Percentiles rank a stretch among this genome's conserved stretches.
Conservation (phyloP, 2,329 filamentous ascomycete genomes). For the Beauveria australis region DNA sequence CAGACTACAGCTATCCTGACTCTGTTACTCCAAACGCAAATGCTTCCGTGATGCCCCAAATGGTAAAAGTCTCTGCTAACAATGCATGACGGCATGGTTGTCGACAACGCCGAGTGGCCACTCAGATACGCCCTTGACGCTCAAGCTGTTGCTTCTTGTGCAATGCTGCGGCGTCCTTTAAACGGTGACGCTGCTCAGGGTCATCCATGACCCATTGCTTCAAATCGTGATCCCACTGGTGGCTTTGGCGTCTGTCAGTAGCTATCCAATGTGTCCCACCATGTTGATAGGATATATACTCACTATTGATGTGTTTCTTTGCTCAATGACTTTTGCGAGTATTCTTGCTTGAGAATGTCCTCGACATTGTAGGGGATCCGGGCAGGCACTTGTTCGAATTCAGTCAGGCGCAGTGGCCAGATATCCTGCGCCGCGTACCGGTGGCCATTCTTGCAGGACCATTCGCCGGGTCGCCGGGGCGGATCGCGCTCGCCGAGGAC, state of each 20-base stretch:
- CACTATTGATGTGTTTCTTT: slow-evolving; percentile 55
- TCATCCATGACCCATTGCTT: slow-evolving; percentile 51
- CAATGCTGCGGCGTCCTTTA: slow-evolving; percentile 12
- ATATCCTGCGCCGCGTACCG: slow-evolving; percentile 62
- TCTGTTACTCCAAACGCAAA: background rate
- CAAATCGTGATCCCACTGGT: slow-evolving; percentile 48
- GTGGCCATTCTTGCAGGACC: slow-evolving; percentile 76
- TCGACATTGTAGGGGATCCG: slow-evolving; percentile 63
- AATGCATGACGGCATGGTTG: background rate
- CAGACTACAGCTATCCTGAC: background rate
- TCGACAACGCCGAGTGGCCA: background rate
- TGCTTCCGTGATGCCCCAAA: background rate
- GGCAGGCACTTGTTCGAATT: slow-evolving; percentile 66
- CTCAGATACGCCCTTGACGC: background rate
- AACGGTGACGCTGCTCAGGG: slow-evolving; percentile 20
- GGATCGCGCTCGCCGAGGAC: slow-evolving; percentile 60
- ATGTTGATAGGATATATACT: slow-evolving; percentile 21
- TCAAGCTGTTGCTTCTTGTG: slow-evolving; percentile 10
- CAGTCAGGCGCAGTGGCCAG: slow-evolving; percentile 65
- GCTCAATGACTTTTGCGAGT: slow-evolving; percentile 52
- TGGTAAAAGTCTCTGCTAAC: background rate
- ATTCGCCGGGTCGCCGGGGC: slow-evolving; percentile 50
- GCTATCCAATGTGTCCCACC: background rate
- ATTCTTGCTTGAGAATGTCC: slow-evolving; percentile 57
- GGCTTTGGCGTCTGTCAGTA: slow-evolving; percentile 31